Evolutionary conservation across 108 stramenopile species (phyloP), one percentile per base, ranked within the genome.

Genomic region (Asterionellopsis glacialis): DNA sequence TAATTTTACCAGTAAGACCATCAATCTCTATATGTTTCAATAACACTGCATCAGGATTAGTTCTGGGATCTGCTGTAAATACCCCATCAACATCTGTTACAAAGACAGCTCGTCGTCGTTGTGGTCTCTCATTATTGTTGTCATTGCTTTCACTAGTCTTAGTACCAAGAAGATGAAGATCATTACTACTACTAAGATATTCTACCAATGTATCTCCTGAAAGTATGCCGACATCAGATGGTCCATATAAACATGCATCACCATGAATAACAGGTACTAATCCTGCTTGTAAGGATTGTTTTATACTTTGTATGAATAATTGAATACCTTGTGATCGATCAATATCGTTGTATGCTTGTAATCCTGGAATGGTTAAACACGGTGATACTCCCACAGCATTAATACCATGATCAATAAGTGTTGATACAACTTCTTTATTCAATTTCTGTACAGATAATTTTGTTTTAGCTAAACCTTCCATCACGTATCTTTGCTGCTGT

Each of bases 61-160:
- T 44, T 53, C 72, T 74, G 0, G 86, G 90, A 64, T 91, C 85
- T 28, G 64, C 56, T 5, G 54, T 77, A 62, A 57, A 91, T 1
- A 91, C 83, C 13, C 90, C 90, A 39, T 73, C 80, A n/a, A 91
- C 85, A 68, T 87, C 90, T 13, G 85, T 91, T 19, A 91, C 59
- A 58, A 91, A 91, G 11, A 91, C 61, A 14, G 80, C 73, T 24
- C 51, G 55, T 15, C 6, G 33, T 33, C 5, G 33, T 14, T 63
- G 62, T 40, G 68, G 55, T 59, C 16, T 52, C 13, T n/a, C 19
- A 40, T 57, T 52, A 26, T 25, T 19, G 19, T 18, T 43, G 26
- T 50, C 12, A 19, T n/a, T n/a, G n/a, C n/a, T n/a, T n/a, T n/a
- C n/a, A n/a, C n/a, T n/a, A n/a, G n/a, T n/a, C n/a, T n/a, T n/a